Base-by-base conservation (phyloP, 768 basidiomycete genomes). In the Pisolithus tinctorius region DNA sequence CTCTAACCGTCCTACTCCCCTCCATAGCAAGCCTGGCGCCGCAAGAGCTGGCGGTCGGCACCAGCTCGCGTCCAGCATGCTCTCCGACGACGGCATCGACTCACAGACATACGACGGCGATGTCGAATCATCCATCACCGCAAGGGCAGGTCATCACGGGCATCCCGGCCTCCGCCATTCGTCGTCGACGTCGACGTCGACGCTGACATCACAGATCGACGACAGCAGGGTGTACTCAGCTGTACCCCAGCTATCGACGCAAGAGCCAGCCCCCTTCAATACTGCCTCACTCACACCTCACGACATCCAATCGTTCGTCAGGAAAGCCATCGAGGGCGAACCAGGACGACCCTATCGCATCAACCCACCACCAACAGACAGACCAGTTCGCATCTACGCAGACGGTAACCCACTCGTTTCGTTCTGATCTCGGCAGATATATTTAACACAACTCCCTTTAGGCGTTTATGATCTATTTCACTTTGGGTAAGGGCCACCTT, bases 381-480 rank as follows among this genome's bases (percentile, higher is more conserved):
- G 94, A 48, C 90, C 93, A 2, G 80, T 95, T 6, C 78, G 96
- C 51, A 75, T 99, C 11, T 99, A 95, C 57, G 94, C 96, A 0
- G 96, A 98, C 69, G 95, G 95, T 83, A 56, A 56, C 11, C 5
- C 27, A 29, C 7, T 11, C 34, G 13, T 13, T 11, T 13, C 34
- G 34, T 13, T 34, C 11, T 14, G 11, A 13, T 13, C 34, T 14
- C 34, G 11, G 14, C 4, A 34, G 20, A 20, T 20, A 2, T 14
- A 9, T 11, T 11, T 51, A 38, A 45, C 58, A 48, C 58, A 29
- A 34, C 46, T 23, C 26, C n/a, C 62, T 48, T 51, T 60, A 90
- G 88, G 88, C 13, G 95, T 97, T 10, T 99, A 97, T 63, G 96
- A 99, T 70, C 78, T 99, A 48, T 95, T 98, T 71, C 95, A 97